These are phyloP conservation scores for Ustilago curta DNA, from an alignment of 1,284 basidiomycete species.

Conservation along the genomic window DNA sequence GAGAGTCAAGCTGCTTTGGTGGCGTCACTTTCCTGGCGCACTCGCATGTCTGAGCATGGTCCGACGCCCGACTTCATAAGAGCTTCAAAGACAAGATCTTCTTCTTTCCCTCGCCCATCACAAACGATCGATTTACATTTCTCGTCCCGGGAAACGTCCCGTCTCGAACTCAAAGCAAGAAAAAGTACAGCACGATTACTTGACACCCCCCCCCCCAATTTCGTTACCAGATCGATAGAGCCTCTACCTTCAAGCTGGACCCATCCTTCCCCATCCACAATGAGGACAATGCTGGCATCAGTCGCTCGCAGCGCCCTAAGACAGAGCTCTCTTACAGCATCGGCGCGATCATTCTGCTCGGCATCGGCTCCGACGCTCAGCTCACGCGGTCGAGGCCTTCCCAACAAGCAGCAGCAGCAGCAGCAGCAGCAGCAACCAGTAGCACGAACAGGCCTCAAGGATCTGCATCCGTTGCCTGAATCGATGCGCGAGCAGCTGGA, in stretches of 20 bases:
- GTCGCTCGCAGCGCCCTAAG: constrained; percentile 17
- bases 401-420: constrained; percentile 26
- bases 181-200: background rate
- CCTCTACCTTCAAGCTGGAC: too few relatives aligned
- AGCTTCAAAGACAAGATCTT: background rate
- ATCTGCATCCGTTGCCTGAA: constrained; percentile 46
- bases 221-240: too few relatives aligned
- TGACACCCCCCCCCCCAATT: background rate
- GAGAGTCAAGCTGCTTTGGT: background rate
- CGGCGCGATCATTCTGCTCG: constrained; percentile 21
- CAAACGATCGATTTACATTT: background rate
- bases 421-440: constrained; percentile 23
- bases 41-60: constrained; percentile 14
- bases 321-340: constrained; percentile 6
- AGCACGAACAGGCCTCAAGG: constrained; percentile 40
- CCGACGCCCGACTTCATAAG: background rate
- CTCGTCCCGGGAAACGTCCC: background rate
- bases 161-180: background rate
- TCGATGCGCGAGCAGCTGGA: constrained; percentile 50
- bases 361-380: constrained; percentile 29
- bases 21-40: constrained; percentile 20
- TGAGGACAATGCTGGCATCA: constrained; percentile 22
- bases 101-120: background rate
- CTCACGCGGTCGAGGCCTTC: constrained; percentile 25
- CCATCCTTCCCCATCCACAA: background rate